A percentile compares a stretch with the other conserved stretches of the same genome.
Conservation (phyloP, 345 rosid species). For the Populus pruinosa region DNA sequence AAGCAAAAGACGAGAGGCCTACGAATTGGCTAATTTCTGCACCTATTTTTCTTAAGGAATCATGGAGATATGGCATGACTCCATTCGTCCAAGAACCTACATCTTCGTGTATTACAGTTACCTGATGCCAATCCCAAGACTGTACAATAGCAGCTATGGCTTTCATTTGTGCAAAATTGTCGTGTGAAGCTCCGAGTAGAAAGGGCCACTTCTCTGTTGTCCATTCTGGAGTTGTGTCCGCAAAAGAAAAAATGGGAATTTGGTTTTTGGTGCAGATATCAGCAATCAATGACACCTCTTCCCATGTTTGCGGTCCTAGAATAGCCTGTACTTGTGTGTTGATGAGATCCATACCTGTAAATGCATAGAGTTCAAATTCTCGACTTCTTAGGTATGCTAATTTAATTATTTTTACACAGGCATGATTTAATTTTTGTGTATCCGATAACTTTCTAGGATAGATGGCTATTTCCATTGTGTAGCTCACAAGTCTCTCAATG, state of each 20-base stretch:
- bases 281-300: conserved; percentile 20
- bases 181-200: conserved; percentile 20
- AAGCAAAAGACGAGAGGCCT: conserved; percentile 10
- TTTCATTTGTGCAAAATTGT: conserved; percentile 20
- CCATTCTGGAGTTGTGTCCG: conserved; percentile 19
- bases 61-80: conserved; percentile 9
- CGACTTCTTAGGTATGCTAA: too few relatives aligned
- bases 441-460: too few relatives aligned
- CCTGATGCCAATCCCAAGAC: conserved; percentile 23
- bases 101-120: conserved; percentile 19
- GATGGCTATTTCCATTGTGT: too few relatives aligned
- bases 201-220: conserved; percentile 21
- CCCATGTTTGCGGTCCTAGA: conserved; percentile 31
- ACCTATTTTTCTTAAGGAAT: conserved; percentile 12
- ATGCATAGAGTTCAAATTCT: background rate
- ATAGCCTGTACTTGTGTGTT: conserved; percentile 18
- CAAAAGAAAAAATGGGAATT: conserved; percentile 24
- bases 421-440: too few relatives aligned
- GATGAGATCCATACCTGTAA: conserved; percentile 14
- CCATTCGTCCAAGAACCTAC: conserved; percentile 3
- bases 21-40: conserved; percentile 8
- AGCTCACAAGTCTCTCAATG: too few relatives aligned
- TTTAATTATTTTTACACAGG: too few relatives aligned
- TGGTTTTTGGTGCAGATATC: conserved; percentile 8
- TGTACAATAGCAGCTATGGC: conserved; percentile 27